Evolutionary conservation across 192 early-diverging fungal species (phyloP), one percentile per base, ranked within the genome.

Genomic region (Lunasporangiospora selenospora): DNA sequence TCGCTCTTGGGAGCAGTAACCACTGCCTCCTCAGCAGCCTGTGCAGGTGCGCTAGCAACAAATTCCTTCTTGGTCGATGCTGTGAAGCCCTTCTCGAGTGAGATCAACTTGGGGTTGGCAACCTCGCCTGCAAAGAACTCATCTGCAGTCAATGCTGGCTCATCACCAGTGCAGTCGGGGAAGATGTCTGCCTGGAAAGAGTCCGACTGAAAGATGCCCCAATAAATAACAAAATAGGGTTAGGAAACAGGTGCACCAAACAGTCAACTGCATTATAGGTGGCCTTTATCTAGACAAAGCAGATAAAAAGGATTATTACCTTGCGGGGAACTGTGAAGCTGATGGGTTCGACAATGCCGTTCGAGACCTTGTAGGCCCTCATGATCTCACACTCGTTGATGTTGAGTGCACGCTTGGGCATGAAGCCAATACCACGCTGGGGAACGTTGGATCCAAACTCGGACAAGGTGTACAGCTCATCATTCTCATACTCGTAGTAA

Each of bases 401-500:
- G 65, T 93, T 87, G 52, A 95, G 80, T 29, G 88, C 91, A 44
- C 96, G 91, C 83, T 98, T 98, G 39, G 98, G 96, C 81, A 98
- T 80, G 62, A 92, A 95, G 21, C 84, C 88, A 63, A 99, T 82
- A 23, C 98, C 98, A 65, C 98, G 92, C 73, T 96, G 94, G 47
- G 96, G 94, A 34, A 95, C 94, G 6, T 84, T 65, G 27, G 95
- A 94, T 63, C 95, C 87, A 81, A 89, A 96, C 75, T 96, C 93
- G 32, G 95, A 91, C 31, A 99, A 77, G 42, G 76, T 80, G 82
- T 87, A 90, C 67, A 99, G 67, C 45, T 94, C 93, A 63, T 98
- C 96, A 66, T 98, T 93, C 53, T 91, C 92, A 73, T 91, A 97
- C 83, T 99, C 98, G 75, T 92, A 99, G 84, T 98, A 98, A 29